Evolutionary conservation across 495 filamentous ascomycete genomes (phyloP), one percentile per base, ranked within the genome.

Genomic region (Xanthoparmelia taractica): DNA sequence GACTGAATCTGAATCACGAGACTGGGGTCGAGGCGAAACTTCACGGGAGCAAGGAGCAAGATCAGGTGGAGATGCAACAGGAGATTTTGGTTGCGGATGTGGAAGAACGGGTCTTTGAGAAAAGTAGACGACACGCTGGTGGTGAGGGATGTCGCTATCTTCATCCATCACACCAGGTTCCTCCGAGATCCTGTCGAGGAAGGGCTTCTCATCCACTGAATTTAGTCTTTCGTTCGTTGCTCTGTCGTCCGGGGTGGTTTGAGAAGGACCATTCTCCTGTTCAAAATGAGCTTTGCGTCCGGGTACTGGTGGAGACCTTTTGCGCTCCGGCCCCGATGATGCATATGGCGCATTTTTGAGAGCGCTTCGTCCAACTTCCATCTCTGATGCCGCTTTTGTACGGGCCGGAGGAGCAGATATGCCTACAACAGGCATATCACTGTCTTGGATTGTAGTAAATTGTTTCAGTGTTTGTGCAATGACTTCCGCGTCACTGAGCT

Each of bases 401-500:
- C 27, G 48, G 31, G 4, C 18, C 4, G 25, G 13, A 20, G 48
- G 27, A 31, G 48, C 15, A 33, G 25, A 6, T 52, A 18, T 17
- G 48, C 15, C 27, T 52, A 27, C 31, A 0, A 1, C 27, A 33
- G 48, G 48, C 15, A 52, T 33, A 52, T 52, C 48, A 31, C 48
- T 52, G 48, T 52, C 48, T 52, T 52, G 48, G 27, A 52, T 33
- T 13, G 48, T 52, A 6, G 48, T 33, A 7, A 31, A 8, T 8
- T 52, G 11, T 20, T 52, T 52, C 48, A 52, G 31, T 5, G 48
- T 52, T 8, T 52, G 48, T 29, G 48, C 48, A 31, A 52, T 52
- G 48, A 52, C 48, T 52, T 52, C 48, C 18, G 48, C 48, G 4
- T 52, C 27, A 33, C 48, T 52, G 27, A 52, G 27, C 48, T 52